Conservation (phyloP, 345 rosid species). For the Salix viminalis region DNA sequence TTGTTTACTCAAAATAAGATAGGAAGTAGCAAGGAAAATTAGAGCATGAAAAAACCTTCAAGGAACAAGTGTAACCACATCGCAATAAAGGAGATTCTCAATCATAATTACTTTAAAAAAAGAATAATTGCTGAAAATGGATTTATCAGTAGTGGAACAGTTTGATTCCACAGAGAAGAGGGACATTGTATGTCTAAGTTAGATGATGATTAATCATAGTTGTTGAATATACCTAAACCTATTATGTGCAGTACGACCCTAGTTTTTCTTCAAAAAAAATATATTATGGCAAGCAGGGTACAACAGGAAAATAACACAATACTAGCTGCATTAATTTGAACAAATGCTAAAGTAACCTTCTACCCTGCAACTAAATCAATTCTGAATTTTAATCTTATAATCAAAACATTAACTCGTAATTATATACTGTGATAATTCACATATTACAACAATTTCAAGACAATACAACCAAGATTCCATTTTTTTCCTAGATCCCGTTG, state of each 20-base stretch:
- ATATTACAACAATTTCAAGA: neutral
- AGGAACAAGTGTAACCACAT: neutral
- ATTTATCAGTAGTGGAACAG: neutral
- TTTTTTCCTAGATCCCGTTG: neutral
- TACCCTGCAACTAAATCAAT: neutral
- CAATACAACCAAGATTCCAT: neutral
- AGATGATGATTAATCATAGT: neutral
- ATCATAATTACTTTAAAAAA: neutral
- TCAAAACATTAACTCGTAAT: neutral
- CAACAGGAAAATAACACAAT: neutral
- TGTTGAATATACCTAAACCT: neutral
- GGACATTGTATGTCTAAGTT: neutral
- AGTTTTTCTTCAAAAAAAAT: neutral
- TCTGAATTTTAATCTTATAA: neutral
- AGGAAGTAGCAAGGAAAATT: neutral
- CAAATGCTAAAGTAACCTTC: neutral
- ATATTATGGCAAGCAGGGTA: neutral
- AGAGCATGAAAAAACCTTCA: neutral
- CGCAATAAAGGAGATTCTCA: neutral
- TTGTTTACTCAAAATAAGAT: neutral
- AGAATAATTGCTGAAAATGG: neutral
- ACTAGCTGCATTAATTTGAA: neutral
- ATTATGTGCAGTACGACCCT: neutral
- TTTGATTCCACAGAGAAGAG: neutral
- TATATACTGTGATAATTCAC: neutral